phyloP scores from a whole-genome alignment of 2,329 filamentous ascomycete species.

The Pyrenophora graminea region DNA sequence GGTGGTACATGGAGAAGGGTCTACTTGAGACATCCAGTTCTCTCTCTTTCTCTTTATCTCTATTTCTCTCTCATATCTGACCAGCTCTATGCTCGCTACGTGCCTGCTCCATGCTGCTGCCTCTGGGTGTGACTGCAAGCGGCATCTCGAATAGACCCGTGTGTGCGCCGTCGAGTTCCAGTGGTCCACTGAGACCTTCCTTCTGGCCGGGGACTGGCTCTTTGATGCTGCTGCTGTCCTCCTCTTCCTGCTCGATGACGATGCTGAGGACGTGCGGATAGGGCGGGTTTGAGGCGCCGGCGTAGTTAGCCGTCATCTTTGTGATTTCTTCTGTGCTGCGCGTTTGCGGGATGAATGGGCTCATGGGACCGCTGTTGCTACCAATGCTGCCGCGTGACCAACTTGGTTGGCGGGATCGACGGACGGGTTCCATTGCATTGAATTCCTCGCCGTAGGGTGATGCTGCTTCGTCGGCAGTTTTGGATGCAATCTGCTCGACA shows the following conservation, averaged over 20 bases:
- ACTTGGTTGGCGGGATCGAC: neutral
- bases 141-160: constrained; percentile 28
- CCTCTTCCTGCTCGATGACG: constrained; percentile 30
- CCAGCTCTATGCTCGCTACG: neutral
- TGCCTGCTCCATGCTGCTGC: constrained; percentile 18
- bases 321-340: constrained; percentile 1
- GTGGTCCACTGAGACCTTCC: constrained; percentile 28
- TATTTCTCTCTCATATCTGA: neutral
- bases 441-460: constrained; percentile 5
- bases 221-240: constrained; percentile 16
- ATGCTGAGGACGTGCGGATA: constrained; percentile 27
- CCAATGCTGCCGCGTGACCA: neutral
- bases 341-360: constrained; percentile 9
- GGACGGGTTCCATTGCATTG: too few species aligned
- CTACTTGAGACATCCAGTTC: too few species aligned
- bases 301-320: constrained; percentile 8
- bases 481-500: constrained; percentile 21
- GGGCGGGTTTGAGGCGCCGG: constrained; percentile 23
- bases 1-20: too few species aligned
- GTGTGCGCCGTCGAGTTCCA: constrained; percentile 29
- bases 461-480: constrained; percentile 14
- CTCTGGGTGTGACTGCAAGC: constrained; percentile 25
- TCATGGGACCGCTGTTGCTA: constrained; percentile 10
- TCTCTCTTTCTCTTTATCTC: too few species aligned
- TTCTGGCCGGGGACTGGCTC: constrained; percentile 35